These are phyloP conservation scores for Dichomitus squalens DNA, from an alignment of 1,284 basidiomycete species.

Conservation along the genomic window DNA sequence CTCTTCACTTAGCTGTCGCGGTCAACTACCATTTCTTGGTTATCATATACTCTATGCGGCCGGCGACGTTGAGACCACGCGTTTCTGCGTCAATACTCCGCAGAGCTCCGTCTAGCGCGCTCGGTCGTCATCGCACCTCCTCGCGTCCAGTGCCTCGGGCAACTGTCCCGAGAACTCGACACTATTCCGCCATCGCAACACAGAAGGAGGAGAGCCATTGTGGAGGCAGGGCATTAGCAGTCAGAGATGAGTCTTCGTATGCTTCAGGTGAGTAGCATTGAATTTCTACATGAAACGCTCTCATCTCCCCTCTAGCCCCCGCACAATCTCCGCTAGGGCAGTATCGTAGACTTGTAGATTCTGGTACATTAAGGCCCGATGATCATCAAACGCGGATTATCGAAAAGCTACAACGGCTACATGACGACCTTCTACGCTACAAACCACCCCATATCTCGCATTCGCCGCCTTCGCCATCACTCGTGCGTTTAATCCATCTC, in stretches of 20 bases:
- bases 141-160: slow-evolving; percentile 15
- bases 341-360: slow-evolving; percentile 76
- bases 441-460: slow-evolving; percentile 64
- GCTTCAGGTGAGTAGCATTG: slow-evolving; percentile 4
- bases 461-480: slow-evolving; percentile 34
- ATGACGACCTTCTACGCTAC: slow-evolving; percentile 76
- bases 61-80: slow-evolving; percentile 12
- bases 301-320: slow-evolving; percentile 1
- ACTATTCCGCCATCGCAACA: slow-evolving; percentile 23
- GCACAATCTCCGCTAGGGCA: slow-evolving; percentile 56
- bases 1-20: neutral
- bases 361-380: slow-evolving; percentile 78
- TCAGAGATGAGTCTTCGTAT: slow-evolving; percentile 3
- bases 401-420: slow-evolving; percentile 77
- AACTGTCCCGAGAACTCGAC: slow-evolving; percentile 13
- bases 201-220: slow-evolving; percentile 3
- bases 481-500: slow-evolving; percentile 21
- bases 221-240: slow-evolving; percentile 3
- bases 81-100: slow-evolving; percentile 10
- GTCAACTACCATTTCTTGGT: too few relatives aligned
- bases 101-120: slow-evolving; percentile 5
- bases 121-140: slow-evolving; percentile 9
- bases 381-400: slow-evolving; percentile 87
- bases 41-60: slow-evolving; percentile 11
- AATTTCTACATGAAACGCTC: neutral